Conservation (phyloP, 2,329 filamentous ascomycete species). For the Paracorniculantispora psalliotae region DNA sequence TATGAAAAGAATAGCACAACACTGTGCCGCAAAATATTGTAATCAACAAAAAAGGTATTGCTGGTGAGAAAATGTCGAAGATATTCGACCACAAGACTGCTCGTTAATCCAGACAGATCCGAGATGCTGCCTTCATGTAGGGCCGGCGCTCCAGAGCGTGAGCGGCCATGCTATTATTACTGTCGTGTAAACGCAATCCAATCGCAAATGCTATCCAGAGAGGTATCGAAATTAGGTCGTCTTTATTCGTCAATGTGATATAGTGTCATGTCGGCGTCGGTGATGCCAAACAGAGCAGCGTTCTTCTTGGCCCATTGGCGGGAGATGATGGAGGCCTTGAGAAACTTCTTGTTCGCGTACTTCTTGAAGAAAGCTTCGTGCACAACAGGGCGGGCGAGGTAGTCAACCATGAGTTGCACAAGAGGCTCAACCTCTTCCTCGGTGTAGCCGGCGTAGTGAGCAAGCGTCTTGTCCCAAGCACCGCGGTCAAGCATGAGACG, state of each 20-base stretch:
- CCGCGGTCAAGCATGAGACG: slow-evolving; percentile 87
- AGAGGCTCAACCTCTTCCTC: slow-evolving; percentile 92
- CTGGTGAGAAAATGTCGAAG: slow-evolving; percentile 21
- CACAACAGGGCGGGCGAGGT: slow-evolving; percentile 80
- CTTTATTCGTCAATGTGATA: slow-evolving; percentile 38
- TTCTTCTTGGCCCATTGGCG: slow-evolving; percentile 92
- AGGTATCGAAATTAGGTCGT: slow-evolving; percentile 7
- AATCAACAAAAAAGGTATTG: slow-evolving; percentile 28
- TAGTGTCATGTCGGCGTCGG: slow-evolving; percentile 43
- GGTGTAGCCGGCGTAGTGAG: slow-evolving; percentile 88
- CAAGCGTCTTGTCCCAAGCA: slow-evolving; percentile 83
- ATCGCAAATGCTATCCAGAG: slow-evolving; percentile 20
- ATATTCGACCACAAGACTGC: slow-evolving; percentile 23
- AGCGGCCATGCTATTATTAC: slow-evolving; percentile 23
- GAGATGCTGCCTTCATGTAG: slow-evolving; percentile 14
- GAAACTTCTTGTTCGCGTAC: slow-evolving; percentile 98
- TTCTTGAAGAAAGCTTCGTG: slow-evolving; percentile 99
- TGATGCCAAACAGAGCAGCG: slow-evolving; percentile 51
- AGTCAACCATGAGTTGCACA: slow-evolving; percentile 92
- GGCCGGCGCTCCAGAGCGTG: slow-evolving; percentile 11
- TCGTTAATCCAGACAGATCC: slow-evolving; percentile 22
- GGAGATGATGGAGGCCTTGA: slow-evolving; percentile 91
- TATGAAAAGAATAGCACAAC: slow-evolving; percentile 31
- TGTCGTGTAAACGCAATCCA: slow-evolving; percentile 31
- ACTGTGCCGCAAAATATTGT: slow-evolving; percentile 28